Evolutionary conservation across 192 early-diverging fungal species (phyloP).

Genomic region (Rhizoclosmatium globosum): DNA sequence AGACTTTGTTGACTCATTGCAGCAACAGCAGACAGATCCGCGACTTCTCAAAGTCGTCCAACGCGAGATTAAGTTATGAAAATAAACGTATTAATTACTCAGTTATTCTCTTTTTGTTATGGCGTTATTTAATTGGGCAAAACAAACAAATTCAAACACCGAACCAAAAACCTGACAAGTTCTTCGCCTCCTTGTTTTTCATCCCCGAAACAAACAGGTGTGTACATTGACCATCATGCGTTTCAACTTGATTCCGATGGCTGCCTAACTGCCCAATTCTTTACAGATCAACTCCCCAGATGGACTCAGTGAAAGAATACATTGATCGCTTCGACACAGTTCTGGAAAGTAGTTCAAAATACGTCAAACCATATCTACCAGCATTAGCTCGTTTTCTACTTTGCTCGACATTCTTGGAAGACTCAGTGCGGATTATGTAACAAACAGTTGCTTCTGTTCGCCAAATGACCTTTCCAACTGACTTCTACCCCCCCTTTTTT

Average conservation of each 20-base stretch:
- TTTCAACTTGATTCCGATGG: background rate
- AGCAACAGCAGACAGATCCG: background rate
- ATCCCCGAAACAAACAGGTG: conserved; percentile 1
- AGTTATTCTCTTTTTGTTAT: too few species aligned
- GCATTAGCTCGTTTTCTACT: conserved; percentile 92
- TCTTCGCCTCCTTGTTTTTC: background rate
- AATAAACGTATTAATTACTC: background rate
- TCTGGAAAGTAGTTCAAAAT: conserved; percentile 74
- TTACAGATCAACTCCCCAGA: background rate
- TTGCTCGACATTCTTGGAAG: conserved; percentile 96
- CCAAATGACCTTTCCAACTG: background rate
- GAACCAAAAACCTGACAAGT: too few species aligned
- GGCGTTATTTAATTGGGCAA: too few species aligned
- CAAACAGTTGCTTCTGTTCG: background rate
- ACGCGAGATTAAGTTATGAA: background rate
- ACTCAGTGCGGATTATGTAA: conserved; percentile 82
- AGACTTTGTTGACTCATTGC: background rate
- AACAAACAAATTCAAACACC: background rate
- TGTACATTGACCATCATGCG: background rate
- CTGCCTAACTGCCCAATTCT: background rate
- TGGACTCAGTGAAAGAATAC: conserved; percentile 41
- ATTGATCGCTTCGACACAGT: conserved; percentile 71
- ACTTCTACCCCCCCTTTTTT: background rate
- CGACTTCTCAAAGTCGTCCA: background rate
- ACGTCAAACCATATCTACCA: conserved; percentile 91